phyloP scores from a whole-genome alignment of 192 early-diverging fungal species.

The Podila clonocystis region DNA sequence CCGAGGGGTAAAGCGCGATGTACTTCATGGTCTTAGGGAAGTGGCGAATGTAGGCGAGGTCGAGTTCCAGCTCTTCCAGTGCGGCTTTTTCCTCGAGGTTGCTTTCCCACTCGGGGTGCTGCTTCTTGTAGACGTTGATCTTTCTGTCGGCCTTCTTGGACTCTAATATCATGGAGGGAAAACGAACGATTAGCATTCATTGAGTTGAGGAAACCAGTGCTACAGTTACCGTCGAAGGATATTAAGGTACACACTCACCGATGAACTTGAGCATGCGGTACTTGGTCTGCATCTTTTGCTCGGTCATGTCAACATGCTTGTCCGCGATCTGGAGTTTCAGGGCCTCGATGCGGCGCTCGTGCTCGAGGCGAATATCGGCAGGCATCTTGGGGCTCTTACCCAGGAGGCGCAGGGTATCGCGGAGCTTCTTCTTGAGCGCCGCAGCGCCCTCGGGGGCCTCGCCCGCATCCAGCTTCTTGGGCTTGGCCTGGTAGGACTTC shows the following conservation, averaged over 20 bases:
- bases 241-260: constrained; percentile 56
- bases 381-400: constrained; percentile 46
- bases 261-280: constrained; percentile 61
- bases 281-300: constrained; percentile 54
- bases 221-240: no score
- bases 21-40: constrained; percentile 58
- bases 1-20: constrained; percentile 52
- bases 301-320: constrained; percentile 51
- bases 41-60: constrained; percentile 52
- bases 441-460: constrained; percentile 44
- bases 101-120: constrained; percentile 24
- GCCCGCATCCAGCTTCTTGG: constrained; percentile 29
- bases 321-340: constrained; percentile 54
- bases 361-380: constrained; percentile 45
- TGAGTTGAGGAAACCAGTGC: no score
- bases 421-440: constrained; percentile 56
- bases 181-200: not conserved
- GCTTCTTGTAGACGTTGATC: constrained; percentile 47
- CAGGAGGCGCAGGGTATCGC: constrained; percentile 48
- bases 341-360: constrained; percentile 54
- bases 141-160: constrained; percentile 56
- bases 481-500: constrained; percentile 47
- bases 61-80: constrained; percentile 32
- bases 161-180: constrained; percentile 30
- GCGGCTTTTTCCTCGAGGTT: constrained; percentile 34